Base-by-base conservation (phyloP, 306 rosid species). In the Lotus japonicus region DNA sequence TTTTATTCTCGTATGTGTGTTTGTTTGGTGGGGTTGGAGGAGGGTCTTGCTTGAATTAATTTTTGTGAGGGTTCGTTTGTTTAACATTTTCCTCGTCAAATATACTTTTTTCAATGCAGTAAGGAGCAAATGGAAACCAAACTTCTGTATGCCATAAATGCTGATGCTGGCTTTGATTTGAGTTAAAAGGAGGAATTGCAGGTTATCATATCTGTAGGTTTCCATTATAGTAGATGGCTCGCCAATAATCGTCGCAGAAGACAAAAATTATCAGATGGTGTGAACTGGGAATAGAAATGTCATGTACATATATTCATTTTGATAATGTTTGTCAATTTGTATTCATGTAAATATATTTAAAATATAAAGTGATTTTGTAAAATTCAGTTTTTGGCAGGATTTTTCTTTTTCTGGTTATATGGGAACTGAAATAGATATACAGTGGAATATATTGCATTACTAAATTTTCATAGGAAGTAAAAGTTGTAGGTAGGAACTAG, bases 111-210 rank as follows among this genome's bases (percentile, higher is more conserved):
- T 15, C n/a, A 16, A 31, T 82, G 86, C 95, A 94, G 97, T 74
- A 94, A 88, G 75, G 97, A 90, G 82, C 97, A 94, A 46, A 18
- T 94, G 77, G 96, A 88, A 85, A 83, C 78, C 41, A 94, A 94
- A 87, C 76, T 94, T 79, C 67, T 94, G 42, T 94, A 94, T 64
- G 97, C 92, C 61, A 90, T 94, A 73, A 94, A 81, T 76, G 90
- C 97, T 10, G 97, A 94, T 72, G 99, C 95, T 26, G 99, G 99
- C 58, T 94, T 94, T 76, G 97, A 94, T 85, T 83, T 94, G 85
- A 90, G 99, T 79, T 94, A 72, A 86, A 73, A 23, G 75, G 64
- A 45, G 45, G 56, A 53, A 18, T 33, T 58, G 58, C 72, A 52
- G 53, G 70, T 59, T 45, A 60, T 56, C 16, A 26, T 48, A 64